These are phyloP conservation scores for Vaccinium myrtillus DNA, from an alignment of 148 eudicot species.

Conservation along the genomic window DNA sequence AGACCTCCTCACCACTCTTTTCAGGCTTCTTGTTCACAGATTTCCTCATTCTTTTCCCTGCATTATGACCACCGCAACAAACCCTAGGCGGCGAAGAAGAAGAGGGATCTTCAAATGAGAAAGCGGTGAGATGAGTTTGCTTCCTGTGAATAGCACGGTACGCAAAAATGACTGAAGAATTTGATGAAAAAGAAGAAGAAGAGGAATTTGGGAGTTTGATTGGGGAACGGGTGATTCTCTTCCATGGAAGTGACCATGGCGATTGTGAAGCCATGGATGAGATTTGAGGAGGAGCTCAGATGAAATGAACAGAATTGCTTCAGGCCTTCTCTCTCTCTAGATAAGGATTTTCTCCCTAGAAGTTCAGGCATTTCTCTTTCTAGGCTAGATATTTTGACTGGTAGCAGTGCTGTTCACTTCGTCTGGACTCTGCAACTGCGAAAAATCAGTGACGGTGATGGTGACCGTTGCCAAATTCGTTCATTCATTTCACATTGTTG, in stretches of 20 bases:
- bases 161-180: constrained; percentile 8
- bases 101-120: neutral
- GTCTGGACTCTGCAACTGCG: too few relatives aligned
- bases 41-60: constrained; percentile 3
- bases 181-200: constrained; percentile 5
- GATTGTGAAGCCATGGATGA: constrained; percentile 22
- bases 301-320: neutral
- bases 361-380: too few relatives aligned
- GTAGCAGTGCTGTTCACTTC: too few relatives aligned
- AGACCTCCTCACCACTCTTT: constrained; percentile 13
- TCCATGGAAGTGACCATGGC: neutral
- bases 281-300: neutral
- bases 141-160: constrained; percentile 8
- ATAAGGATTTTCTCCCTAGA: neutral
- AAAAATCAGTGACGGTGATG: too few relatives aligned
- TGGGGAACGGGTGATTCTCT: neutral
- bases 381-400: too few relatives aligned
- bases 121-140: neutral
- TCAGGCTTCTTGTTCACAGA: neutral
- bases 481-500: too few relatives aligned
- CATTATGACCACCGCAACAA: neutral
- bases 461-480: too few relatives aligned
- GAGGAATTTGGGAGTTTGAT: neutral
- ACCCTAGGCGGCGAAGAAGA: constrained; percentile 3
- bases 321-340: neutral